phyloP scores from a whole-genome alignment of 371 early-diverging fungal genomes.

The Mortierella sp. region DNA sequence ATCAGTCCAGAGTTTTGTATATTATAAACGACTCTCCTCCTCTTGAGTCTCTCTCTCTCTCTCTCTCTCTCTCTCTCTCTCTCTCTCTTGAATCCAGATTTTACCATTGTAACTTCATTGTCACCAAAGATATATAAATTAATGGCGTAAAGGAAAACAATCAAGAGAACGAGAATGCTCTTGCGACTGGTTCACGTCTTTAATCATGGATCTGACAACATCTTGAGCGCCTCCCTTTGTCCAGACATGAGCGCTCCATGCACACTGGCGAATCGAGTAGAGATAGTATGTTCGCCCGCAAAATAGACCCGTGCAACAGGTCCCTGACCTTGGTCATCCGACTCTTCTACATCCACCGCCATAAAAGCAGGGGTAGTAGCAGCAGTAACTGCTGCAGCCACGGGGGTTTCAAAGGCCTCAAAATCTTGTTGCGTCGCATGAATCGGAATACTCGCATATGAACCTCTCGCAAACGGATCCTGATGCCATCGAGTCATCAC shows the following conservation, averaged over 20 bases:
- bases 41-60: not conserved
- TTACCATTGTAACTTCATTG: not conserved
- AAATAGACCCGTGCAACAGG: slow-evolving; percentile 38
- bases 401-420: slow-evolving; percentile 26
- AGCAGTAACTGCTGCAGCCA: slow-evolving; percentile 1
- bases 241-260: slow-evolving; percentile 49
- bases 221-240: slow-evolving; percentile 36
- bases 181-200: too few species aligned
- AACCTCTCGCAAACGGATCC: slow-evolving; percentile 40
- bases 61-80: slow-evolving; percentile 1
- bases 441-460: slow-evolving; percentile 43
- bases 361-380: too few species aligned
- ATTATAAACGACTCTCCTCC: too few species aligned
- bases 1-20: too few species aligned
- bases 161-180: not conserved
- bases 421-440: slow-evolving; percentile 20
- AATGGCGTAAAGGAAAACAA: not conserved
- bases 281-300: slow-evolving; percentile 49
- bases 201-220: slow-evolving; percentile 2
- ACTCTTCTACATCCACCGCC: not conserved
- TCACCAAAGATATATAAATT: too few species aligned
- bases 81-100: too few species aligned
- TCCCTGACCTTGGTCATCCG: slow-evolving; percentile 23
- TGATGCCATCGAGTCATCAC: slow-evolving; percentile 39
- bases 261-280: slow-evolving; percentile 33